These are phyloP conservation scores for Isabelozyma pseudorhagii DNA, from an alignment of 805 yeast genomes.

Conservation along the genomic window DNA sequence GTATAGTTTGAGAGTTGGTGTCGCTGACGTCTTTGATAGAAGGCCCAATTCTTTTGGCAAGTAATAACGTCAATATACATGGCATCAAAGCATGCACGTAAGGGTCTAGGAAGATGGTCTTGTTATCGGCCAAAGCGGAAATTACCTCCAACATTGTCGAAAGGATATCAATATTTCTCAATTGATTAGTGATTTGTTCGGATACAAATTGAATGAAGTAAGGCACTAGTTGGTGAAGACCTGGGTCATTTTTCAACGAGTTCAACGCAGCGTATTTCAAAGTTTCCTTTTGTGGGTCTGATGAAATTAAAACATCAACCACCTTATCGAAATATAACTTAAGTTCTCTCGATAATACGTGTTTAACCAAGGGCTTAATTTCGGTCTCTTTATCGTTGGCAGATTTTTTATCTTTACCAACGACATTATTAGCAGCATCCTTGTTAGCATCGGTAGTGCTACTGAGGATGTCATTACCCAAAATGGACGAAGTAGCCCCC, in stretches of 20 bases:
- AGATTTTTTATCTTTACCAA: constrained; percentile 15
- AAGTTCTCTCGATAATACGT: constrained; percentile 89
- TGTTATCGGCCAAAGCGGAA: constrained; percentile 78
- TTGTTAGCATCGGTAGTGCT: constrained; percentile 13
- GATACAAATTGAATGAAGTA: constrained; percentile 95
- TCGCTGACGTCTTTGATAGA: constrained; percentile 35
- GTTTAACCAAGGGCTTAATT: constrained; percentile 89
- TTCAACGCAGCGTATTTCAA: constrained; percentile 78
- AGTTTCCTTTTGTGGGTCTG: constrained; percentile 52
- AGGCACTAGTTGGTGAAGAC: constrained; percentile 94
- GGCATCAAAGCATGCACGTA: constrained; percentile 97
- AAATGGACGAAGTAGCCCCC: constrained; percentile 66
- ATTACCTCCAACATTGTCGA: constrained; percentile 87
- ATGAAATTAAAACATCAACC: constrained; percentile 67
- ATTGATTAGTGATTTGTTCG: constrained; percentile 87
- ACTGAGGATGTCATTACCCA: constrained; percentile 40
- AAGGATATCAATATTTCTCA: constrained; percentile 65
- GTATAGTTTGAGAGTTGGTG: constrained; percentile 20
- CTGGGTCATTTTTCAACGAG: constrained; percentile 87
- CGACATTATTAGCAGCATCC: constrained; percentile 6
- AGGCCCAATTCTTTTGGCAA: constrained; percentile 85
- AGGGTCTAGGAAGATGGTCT: constrained; percentile 86
- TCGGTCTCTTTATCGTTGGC: constrained; percentile 46
- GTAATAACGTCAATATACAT: constrained; percentile 81
- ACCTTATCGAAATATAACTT: constrained; percentile 92